Base-by-base conservation (phyloP, 306 rosid species). In the Cicer yamashitae region DNA sequence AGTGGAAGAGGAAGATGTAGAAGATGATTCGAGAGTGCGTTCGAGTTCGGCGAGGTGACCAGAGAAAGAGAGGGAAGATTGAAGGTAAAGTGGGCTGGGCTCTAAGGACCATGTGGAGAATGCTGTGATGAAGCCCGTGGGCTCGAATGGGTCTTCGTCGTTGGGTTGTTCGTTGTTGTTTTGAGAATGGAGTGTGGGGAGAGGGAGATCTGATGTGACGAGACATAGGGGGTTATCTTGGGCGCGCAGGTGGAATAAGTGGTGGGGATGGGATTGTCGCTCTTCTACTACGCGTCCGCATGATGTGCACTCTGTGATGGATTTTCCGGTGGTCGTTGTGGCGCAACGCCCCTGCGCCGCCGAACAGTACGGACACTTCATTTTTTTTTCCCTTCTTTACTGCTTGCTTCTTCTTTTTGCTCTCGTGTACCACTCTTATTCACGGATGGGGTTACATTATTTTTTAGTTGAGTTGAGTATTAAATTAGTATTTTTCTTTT, bases 41-140 rank as follows among this genome's bases (percentile, higher is more conserved):
- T 94, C 98, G 41, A 91, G 98, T 84, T 90, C 98, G 11, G 97
- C 98, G 41, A 94, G 96, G 87, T 90, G 90, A 70, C 98, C 98
- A 59, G 97, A 91, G 84, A 91, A 91, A 76, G 98, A 89, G 63
- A 88, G 79, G 11, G 83, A 90, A 44, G 96, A 87, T 82, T 91
- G 96, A 51, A 90, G 89, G 83, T 79, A 91, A 56, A 94, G 93
- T 0, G 97, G 97, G 82, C 5, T 86, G 84, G 88, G 93, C 81
- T 94, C 97, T 12, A 94, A 89, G 68, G 98, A 86, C 96, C 96
- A 91, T 10, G 98, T 91, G 65, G 98, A 91, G 84, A 94, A 94
- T 82, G 97, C 88, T 7, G 93, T 90, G 79, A 94, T 85, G 91
- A 94, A 94, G 25, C 97, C 98, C 4, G 96, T 90, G 82, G 97